A percentile compares a stretch with the other conserved stretches of the same genome.
These are phyloP conservation scores for Termitomyces titanicus DNA, from an alignment of 768 basidiomycete genomes.

Conservation along the genomic window DNA sequence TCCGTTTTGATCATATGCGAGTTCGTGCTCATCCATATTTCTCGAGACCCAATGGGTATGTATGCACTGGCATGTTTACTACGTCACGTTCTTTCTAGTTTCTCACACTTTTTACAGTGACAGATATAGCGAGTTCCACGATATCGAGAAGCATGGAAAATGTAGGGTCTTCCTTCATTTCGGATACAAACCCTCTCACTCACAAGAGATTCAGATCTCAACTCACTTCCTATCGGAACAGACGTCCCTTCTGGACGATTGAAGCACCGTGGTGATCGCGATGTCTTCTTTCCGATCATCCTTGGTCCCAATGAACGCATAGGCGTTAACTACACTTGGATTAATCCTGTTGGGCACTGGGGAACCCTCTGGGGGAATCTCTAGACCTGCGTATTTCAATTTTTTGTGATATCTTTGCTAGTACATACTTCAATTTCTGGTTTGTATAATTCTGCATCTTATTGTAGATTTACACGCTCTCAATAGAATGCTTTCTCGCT, in stretches of 20 bases:
- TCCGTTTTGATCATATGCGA: constrained; percentile 16
- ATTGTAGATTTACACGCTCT: not conserved
- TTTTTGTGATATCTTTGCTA: not conserved
- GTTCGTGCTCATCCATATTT: constrained; percentile 23
- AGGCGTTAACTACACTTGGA: constrained; percentile 21
- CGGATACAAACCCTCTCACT: not conserved
- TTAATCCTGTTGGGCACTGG: constrained; percentile 26
- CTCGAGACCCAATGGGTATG: constrained; percentile 16
- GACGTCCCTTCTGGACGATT: constrained; percentile 10
- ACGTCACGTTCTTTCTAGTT: not conserved
- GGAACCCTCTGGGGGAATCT: constrained; percentile 4
- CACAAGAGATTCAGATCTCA: constrained; percentile 4
- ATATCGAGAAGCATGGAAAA: constrained; percentile 11
- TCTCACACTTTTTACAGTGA: not conserved
- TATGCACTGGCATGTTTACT: not conserved
- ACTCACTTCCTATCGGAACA: constrained; percentile 1
- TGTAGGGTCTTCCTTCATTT: constrained; percentile 1
- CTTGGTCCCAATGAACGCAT: constrained; percentile 8
- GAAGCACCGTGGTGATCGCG: constrained; percentile 2
- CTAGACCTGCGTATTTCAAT: not conserved
- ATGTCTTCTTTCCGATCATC: constrained; percentile 17
- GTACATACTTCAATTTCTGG: not conserved
- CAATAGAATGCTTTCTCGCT: not conserved
- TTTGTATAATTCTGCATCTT: no score
- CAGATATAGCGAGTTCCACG: constrained; percentile 18